These are phyloP conservation scores for Candida quercuum DNA, from an alignment of 805 yeast genomes.

Conservation along the genomic window DNA sequence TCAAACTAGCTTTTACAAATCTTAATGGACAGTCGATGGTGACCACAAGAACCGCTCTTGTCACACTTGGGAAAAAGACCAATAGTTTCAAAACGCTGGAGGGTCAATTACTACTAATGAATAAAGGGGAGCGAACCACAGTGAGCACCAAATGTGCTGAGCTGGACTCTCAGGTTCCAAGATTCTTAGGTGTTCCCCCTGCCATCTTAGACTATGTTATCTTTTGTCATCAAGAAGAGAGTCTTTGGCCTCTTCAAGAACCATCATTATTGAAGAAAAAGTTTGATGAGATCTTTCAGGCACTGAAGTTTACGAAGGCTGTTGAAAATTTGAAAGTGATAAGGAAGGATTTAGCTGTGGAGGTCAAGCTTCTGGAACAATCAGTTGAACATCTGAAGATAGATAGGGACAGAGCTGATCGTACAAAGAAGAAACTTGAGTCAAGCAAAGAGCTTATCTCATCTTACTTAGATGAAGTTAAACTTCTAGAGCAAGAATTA, in stretches of 20 bases:
- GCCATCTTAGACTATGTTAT: slow-evolving; percentile 88
- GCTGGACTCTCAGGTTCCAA: slow-evolving; percentile 76
- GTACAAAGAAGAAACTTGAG: slow-evolving; percentile 43
- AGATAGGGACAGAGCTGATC: slow-evolving; percentile 69
- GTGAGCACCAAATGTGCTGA: slow-evolving; percentile 80
- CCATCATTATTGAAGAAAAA: slow-evolving; percentile 84
- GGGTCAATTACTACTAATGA: slow-evolving; percentile 71
- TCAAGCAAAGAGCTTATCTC: slow-evolving; percentile 40
- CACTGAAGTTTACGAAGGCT: slow-evolving; percentile 87
- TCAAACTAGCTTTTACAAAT: slow-evolving; percentile 77
- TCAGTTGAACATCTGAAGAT: slow-evolving; percentile 69
- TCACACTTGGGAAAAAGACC: slow-evolving; percentile 51
- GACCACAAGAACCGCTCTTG: slow-evolving; percentile 78
- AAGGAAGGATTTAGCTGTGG: slow-evolving; percentile 71
- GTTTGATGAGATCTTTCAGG: slow-evolving; percentile 96
- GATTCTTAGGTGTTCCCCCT: slow-evolving; percentile 78
- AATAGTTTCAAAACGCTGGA: slow-evolving; percentile 88
- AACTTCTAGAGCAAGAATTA: slow-evolving; percentile 43
- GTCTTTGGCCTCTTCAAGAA: slow-evolving; percentile 93
- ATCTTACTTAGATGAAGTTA: slow-evolving; percentile 42
- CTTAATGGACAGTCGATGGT: slow-evolving; percentile 75
- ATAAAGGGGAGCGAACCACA: slow-evolving; percentile 64
- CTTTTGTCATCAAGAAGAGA: slow-evolving; percentile 97
- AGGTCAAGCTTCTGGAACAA: slow-evolving; percentile 70
- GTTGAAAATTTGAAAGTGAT: slow-evolving; percentile 71